These are phyloP conservation scores for Neopestalotiopsis sp. DNA, from an alignment of 2,329 filamentous ascomycete species.

Conservation along the genomic window DNA sequence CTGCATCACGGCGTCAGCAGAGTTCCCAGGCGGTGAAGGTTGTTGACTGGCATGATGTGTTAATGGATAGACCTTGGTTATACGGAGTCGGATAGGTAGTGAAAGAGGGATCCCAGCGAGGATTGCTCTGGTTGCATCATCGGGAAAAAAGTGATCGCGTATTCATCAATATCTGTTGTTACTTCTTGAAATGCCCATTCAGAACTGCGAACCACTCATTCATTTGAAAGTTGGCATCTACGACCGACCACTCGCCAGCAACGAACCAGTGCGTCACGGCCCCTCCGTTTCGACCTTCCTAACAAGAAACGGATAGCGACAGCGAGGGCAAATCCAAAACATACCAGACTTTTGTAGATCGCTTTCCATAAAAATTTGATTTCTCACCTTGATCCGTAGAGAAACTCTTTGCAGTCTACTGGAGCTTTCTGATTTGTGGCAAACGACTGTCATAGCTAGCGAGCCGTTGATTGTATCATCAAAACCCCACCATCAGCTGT, in stretches of 20 bases:
- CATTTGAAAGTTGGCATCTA: not conserved
- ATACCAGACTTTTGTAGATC: too few relatives aligned
- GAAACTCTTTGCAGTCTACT: not conserved
- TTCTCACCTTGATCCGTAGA: not conserved
- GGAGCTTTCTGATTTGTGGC: not conserved
- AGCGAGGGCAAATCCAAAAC: not conserved
- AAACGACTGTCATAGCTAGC: not conserved
- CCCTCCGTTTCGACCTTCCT: slow-evolving; percentile 1
- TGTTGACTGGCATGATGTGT: too few relatives aligned
- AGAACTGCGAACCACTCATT: not conserved
- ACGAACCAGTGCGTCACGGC: not conserved
- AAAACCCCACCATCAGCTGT: slow-evolving; percentile 14
- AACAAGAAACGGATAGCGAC: not conserved
- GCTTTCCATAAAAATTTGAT: too few relatives aligned
- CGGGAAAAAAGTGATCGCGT: too few relatives aligned
- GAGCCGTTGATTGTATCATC: not conserved
- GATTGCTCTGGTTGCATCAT: too few relatives aligned
- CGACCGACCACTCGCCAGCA: not conserved
- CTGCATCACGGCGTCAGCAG: too few relatives aligned
- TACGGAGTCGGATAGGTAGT: too few relatives aligned
- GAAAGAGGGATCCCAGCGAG: too few relatives aligned
- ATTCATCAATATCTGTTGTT: too few relatives aligned
- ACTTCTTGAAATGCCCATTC: too few relatives aligned
- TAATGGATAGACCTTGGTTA: too few relatives aligned
- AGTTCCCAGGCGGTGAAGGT: too few relatives aligned